These are phyloP conservation scores for Theobroma cacao DNA, from an alignment of 345 rosid genomes.

Conservation along the genomic window DNA sequence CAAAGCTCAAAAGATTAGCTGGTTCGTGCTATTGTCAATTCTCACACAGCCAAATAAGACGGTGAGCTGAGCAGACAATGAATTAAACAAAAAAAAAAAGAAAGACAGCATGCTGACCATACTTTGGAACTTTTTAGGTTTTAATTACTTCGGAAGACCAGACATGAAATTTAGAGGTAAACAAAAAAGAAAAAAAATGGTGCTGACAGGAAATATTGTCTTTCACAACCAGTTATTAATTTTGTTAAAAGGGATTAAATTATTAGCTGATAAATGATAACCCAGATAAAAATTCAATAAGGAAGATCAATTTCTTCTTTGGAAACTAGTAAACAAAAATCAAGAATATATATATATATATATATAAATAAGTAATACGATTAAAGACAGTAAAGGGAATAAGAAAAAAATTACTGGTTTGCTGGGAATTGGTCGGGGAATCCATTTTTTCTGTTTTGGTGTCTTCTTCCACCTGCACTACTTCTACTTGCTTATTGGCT, in stretches of 20 bases:
- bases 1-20: background rate
- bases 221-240: background rate
- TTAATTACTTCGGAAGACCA: background rate
- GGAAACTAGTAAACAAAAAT: background rate
- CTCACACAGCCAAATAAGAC: background rate
- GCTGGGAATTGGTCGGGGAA: conserved; percentile 41
- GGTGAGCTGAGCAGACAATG: background rate
- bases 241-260: background rate
- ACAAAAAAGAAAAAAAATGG: background rate
- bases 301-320: background rate
- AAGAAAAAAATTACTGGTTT: conserved; percentile 31
- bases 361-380: background rate
- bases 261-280: background rate
- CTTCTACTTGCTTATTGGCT: background rate
- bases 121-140: background rate
- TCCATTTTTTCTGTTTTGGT: conserved; percentile 14
- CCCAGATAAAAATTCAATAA: background rate
- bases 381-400: background rate
- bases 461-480: conserved; percentile 20
- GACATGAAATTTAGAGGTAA: background rate
- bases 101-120: too few species aligned
- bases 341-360: background rate
- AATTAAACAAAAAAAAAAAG: too few species aligned
- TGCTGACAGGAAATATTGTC: background rate
- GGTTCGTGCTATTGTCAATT: background rate